These are phyloP conservation scores for Geranomyces michiganensis DNA, from an alignment of 192 early-diverging fungal species.

Conservation along the genomic window DNA sequence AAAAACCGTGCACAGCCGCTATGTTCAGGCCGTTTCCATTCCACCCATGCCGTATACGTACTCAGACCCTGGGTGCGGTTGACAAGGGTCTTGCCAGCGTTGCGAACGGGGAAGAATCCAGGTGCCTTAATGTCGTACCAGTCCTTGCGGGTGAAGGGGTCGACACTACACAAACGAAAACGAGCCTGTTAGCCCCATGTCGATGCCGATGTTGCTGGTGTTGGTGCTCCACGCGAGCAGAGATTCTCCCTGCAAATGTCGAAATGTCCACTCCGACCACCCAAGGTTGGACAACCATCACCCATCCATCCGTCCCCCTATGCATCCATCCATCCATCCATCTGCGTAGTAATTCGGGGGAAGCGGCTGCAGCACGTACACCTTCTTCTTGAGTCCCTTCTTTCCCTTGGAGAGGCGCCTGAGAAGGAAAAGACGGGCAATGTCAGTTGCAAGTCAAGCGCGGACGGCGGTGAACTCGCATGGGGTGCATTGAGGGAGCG, in stretches of 20 bases:
- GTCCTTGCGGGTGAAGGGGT: constrained; percentile 99
- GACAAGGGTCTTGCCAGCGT: constrained; percentile 98
- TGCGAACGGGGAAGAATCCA: constrained; percentile 90
- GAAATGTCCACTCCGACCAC: neutral
- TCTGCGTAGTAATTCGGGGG: constrained; percentile 4
- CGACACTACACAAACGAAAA: constrained; percentile 67
- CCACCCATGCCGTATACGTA: constrained; percentile 51
- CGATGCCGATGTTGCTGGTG: neutral
- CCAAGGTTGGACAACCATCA: neutral
- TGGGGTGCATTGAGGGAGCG: no score
- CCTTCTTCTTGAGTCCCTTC: constrained; percentile 99
- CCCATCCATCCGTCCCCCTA: neutral
- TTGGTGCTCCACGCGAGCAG: neutral
- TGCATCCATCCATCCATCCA: constrained; percentile 47
- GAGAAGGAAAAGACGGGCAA: constrained; percentile 23
- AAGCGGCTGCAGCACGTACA: constrained; percentile 67
- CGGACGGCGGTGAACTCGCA: neutral
- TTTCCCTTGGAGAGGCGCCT: constrained; percentile 98
- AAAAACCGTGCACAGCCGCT: no score
- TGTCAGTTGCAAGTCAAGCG: constrained; percentile 3
- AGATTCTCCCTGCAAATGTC: constrained; percentile 13
- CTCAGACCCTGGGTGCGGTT: constrained; percentile 99
- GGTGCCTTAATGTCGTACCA: constrained; percentile 99
- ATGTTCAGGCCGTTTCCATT: neutral
- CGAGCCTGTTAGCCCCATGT: neutral